phyloP scores from a whole-genome alignment of 768 basidiomycete species.

The Boletellus ananiceps region DNA sequence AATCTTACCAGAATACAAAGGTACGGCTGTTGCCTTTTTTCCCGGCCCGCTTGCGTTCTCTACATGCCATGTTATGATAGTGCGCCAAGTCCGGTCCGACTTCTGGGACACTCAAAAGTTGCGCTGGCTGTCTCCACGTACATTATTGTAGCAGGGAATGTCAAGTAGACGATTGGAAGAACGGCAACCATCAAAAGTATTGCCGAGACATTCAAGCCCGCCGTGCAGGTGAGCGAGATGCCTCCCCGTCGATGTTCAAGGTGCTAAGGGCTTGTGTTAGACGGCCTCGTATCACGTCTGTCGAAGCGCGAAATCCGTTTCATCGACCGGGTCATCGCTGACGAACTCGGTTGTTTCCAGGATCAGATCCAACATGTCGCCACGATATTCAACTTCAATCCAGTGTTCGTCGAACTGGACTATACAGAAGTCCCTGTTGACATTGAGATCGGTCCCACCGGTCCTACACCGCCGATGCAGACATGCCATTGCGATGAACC shows the following conservation, averaged over 20 bases:
- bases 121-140: constrained; percentile 27
- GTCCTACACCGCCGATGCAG: constrained; percentile 5
- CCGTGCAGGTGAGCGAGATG: constrained; percentile 17
- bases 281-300: constrained; percentile 19
- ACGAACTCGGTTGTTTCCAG: constrained; percentile 13
- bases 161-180: constrained; percentile 28
- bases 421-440: constrained; percentile 19
- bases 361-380: constrained; percentile 16
- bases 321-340: constrained; percentile 22
- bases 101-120: constrained; percentile 23
- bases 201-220: constrained; percentile 26
- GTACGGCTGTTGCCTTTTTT: constrained; percentile 5
- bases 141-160: constrained; percentile 31
- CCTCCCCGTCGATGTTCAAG: not conserved
- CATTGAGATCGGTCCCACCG: constrained; percentile 15
- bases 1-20: constrained; percentile 25
- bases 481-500: constrained; percentile 22
- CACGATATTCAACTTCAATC: not conserved
- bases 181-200: constrained; percentile 24
- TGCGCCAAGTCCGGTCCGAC: constrained; percentile 25
- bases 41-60: not conserved
- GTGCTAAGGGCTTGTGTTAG: constrained; percentile 9
- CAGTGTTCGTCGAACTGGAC: constrained; percentile 25
- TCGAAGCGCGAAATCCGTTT: constrained; percentile 22
- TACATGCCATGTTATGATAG: constrained; percentile 5